Evolutionary conservation across 805 yeast genomes (phyloP).

Genomic region (Metschnikowia lachancei): DNA sequence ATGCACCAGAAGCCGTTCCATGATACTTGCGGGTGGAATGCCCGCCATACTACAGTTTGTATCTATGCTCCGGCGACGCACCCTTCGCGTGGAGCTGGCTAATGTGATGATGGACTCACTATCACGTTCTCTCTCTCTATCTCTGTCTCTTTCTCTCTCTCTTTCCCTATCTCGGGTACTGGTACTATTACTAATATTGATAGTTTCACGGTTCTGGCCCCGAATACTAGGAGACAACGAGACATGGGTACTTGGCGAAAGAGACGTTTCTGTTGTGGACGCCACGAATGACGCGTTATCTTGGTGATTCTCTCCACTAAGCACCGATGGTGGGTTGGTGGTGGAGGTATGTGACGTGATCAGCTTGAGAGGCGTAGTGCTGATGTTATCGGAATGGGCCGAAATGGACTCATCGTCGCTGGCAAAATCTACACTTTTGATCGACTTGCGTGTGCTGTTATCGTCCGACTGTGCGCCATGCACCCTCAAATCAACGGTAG

Average conservation of each 20-base stretch:
- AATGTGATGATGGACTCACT: conserved; percentile 44
- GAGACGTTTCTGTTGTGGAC: conserved; percentile 51
- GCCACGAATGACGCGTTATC: conserved; percentile 37
- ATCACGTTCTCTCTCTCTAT: conserved; percentile 31
- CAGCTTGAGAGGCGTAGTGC: conserved; percentile 50
- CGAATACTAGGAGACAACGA: conserved; percentile 16
- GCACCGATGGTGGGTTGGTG: conserved; percentile 39
- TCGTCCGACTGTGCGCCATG: conserved; percentile 4
- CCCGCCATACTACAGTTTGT: conserved; percentile 67
- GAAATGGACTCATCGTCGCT: conserved; percentile 19
- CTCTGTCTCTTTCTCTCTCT: conserved; percentile 17
- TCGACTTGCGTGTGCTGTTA: conserved; percentile 2
- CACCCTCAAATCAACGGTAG: background rate
- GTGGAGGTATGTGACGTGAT: conserved; percentile 39
- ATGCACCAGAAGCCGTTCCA: conserved; percentile 48
- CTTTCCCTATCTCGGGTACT: conserved; percentile 11
- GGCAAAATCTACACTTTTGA: conserved; percentile 14
- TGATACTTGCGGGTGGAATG: conserved; percentile 70
- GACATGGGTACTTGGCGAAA: conserved; percentile 41
- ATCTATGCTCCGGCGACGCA: conserved; percentile 42
- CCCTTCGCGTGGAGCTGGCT: conserved; percentile 40
- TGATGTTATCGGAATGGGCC: conserved; percentile 29
- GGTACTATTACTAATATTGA: conserved; percentile 16
- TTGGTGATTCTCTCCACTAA: conserved; percentile 29
- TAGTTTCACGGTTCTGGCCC: conserved; percentile 15